Evolutionary conservation across 768 basidiomycete species (phyloP), one percentile per base, ranked within the genome.

Genomic region (Tylopilus subfusipes): DNA sequence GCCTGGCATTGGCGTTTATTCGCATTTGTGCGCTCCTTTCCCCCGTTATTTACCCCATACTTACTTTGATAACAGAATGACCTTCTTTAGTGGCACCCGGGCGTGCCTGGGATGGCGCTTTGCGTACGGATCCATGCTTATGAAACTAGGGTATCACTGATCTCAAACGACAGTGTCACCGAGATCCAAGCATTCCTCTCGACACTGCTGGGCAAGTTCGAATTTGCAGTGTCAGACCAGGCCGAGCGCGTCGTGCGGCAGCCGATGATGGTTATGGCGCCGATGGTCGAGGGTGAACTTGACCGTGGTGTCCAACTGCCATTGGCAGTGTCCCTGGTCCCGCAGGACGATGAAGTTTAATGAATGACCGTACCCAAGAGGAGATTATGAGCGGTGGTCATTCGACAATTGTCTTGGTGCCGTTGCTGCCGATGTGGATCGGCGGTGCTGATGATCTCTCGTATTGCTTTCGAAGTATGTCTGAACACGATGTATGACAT

Each of bases 181-280:
- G 82, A 85, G 60, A 60, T 84, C 4, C 83, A 85, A 57, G 75
- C 76, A 0, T 81, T 85, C 68, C 56, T 84, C 22, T 73, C 77
- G n/a, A 81, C 81, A 57, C 67, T 84, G 11, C 61, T 85, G 29
- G 68, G 73, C 38, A 73, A 78, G 57, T 82, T 84, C 62, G 80
- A 83, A 58, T 82, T 84, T 56, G 58, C 61, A 18, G 53, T 63
- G 44, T 68, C 72, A 5, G 64, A 70, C 16, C 61, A 61, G 21
- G 38, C 63, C 8, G 54, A 67, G 9, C 34, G 51, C 24, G 38
- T 52, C 10, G 11, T 70, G 5, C 60, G 69, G 44, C 68, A 71
- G 42, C 54, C 62, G 16, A 65, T 65, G 29, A 24, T 61, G 18
- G 57, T 70, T 6, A 71, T 74, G 73, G 57, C 60, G 16, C 73